These are phyloP conservation scores for Mycena polygramma DNA, from an alignment of 768 basidiomycete species.

Conservation along the genomic window DNA sequence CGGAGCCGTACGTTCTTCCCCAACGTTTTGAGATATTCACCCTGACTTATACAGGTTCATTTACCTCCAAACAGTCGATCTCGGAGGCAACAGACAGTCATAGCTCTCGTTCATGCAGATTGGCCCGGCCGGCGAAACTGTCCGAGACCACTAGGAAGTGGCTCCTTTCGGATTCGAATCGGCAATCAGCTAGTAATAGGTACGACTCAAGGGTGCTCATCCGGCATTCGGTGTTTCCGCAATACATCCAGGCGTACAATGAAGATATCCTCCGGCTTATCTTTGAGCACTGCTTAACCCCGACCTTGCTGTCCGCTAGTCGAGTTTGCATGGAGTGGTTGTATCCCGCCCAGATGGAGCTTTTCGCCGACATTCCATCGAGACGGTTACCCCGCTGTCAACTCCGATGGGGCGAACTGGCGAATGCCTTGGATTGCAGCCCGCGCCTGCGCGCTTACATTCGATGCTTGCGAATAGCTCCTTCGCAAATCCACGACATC, in stretches of 20 bases:
- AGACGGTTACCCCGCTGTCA: background rate
- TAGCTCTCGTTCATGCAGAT: too few relatives aligned
- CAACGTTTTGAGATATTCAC: too few relatives aligned
- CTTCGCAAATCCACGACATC: background rate
- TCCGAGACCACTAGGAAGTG: too few relatives aligned
- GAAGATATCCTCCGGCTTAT: background rate
- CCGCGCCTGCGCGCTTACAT: constrained; percentile 5
- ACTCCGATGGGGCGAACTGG: background rate
- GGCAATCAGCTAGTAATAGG: too few relatives aligned
- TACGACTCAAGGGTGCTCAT: too few relatives aligned
- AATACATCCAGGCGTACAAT: background rate
- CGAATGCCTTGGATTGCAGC: background rate
- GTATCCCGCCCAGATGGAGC: constrained; percentile 1
- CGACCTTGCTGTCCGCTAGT: background rate
- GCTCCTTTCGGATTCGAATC: too few relatives aligned
- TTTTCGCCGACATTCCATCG: background rate
- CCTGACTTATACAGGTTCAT: too few relatives aligned
- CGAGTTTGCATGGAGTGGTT: background rate
- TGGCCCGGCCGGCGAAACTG: too few relatives aligned
- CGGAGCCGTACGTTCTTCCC: too few relatives aligned
- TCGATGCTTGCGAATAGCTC: background rate
- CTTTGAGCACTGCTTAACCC: background rate
- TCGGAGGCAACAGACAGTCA: too few relatives aligned
- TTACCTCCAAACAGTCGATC: too few relatives aligned
- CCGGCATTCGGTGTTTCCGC: too few relatives aligned